Base-by-base conservation (phyloP, 1,139 yeast genomes). In the Diutina pseudorugosa region DNA sequence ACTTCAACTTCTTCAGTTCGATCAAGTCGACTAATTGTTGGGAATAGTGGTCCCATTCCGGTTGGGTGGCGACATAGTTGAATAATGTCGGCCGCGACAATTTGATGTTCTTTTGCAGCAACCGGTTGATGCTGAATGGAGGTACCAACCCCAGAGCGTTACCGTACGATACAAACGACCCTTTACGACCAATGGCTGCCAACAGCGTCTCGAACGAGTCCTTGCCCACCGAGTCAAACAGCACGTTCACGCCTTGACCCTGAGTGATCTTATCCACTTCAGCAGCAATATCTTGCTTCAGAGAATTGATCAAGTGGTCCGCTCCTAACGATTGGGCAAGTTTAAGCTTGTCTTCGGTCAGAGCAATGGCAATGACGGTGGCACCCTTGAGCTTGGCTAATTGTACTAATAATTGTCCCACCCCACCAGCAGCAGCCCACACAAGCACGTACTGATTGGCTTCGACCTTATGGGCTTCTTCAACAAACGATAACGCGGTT, bases 371-470 rank as follows among this genome's bases (percentile, higher is more conserved):
- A 68, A 91, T 89, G 51, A 83, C 91, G 56, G 79, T 82, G 3
- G 89, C 96, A 25, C 95, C 95, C 52, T 71, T 71, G 27, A 66
- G 67, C 40, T 74, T 64, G 52, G 83, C 69, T 65, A 89, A 68
- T 66, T 89, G 96, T 48, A 75, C 73, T 53, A 88, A 66, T 16
- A 87, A 59, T 52, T 79, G 74, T 2, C 97, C 97, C 52, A 87
- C 93, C 54, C 97, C 96, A 51, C 97, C 97, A 8, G 96, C 96
- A 18, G 96, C 96, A 1, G 97, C 97, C 73, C 91, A 89, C 41
- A 88, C 82, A 52, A 90, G 72, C 45, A 85, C 76, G 58, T 67
- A 76, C 56, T 91, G 96, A 52, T 80, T 90, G 62, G 75, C 71
- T 62, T 85, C 63, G 41, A 89, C 86, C 3, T 71, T 62, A 64